A percentile compares a stretch with the other conserved stretches of the same genome.
Conservation (phyloP, 495 filamentous ascomycete species). For the Penicillium simplicissimum region DNA sequence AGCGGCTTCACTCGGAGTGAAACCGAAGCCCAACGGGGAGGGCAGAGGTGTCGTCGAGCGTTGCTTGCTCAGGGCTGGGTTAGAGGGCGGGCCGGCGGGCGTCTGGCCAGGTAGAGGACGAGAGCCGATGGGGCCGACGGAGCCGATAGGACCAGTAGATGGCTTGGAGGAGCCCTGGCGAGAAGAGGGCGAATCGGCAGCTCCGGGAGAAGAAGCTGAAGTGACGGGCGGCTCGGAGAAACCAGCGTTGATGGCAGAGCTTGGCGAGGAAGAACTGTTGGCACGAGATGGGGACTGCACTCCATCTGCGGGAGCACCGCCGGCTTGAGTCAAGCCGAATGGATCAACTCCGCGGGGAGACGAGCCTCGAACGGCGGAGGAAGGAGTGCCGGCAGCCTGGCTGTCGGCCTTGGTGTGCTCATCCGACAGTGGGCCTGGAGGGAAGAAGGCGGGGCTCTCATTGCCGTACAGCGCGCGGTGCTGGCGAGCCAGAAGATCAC, state of each 20-base stretch:
- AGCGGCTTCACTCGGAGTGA: conserved; percentile 57
- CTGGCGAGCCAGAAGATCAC: conserved; percentile 93
- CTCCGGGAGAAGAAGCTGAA: conserved; percentile 85
- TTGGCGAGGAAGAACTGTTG: conserved; percentile 84
- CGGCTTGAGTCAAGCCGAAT: conserved; percentile 54
- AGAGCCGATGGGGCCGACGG: conserved; percentile 92
- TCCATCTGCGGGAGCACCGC: conserved; percentile 39
- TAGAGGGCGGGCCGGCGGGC: conserved; percentile 49
- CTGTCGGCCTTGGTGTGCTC: conserved; percentile 63
- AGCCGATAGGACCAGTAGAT: conserved; percentile 55
- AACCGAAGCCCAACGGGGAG: conserved; percentile 78
- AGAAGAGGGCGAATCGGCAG: conserved; percentile 78
- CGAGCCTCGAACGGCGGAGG: conserved; percentile 53
- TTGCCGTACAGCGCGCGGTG: conserved; percentile 88
- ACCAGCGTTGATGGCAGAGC: conserved; percentile 62
- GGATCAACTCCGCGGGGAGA: conserved; percentile 67
- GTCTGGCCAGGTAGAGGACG: conserved; percentile 61
- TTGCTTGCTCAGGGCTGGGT: conserved; percentile 70
- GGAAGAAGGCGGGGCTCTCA: conserved; percentile 62
- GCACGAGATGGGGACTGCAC: conserved; percentile 71
- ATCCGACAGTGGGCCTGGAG: conserved; percentile 59
- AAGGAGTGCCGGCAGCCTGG: conserved; percentile 57
- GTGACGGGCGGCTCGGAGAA: conserved; percentile 76
- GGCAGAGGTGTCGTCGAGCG: conserved; percentile 87
- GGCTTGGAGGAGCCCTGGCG: conserved; percentile 57